These are phyloP conservation scores for Sugiyamaella novakii DNA, from an alignment of 1,139 yeast genomes.

Conservation along the genomic window DNA sequence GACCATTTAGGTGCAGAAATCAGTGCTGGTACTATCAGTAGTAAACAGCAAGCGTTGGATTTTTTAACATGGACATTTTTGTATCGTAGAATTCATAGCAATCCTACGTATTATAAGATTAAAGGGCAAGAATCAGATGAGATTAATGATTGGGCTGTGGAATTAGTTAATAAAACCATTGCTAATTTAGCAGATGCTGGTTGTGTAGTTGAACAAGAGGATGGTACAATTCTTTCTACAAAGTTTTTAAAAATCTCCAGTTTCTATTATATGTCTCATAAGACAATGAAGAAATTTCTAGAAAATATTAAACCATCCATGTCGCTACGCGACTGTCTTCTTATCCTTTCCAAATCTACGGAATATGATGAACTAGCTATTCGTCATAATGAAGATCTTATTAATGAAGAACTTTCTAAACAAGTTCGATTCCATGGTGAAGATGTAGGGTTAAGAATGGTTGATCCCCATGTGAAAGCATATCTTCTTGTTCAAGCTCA, in stretches of 20 bases:
- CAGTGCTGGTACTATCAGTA: conserved; percentile 78
- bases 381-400: conserved; percentile 91
- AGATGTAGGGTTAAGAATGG: conserved; percentile 60
- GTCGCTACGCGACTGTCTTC: conserved; percentile 68
- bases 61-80: conserved; percentile 94
- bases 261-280: conserved; percentile 90
- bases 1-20: conserved; percentile 97
- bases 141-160: conserved; percentile 57
- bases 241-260: conserved; percentile 85
- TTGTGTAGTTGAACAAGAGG: conserved; percentile 62
- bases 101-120: conserved; percentile 92
- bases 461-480: conserved; percentile 96
- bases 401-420: conserved; percentile 86
- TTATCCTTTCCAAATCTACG: conserved; percentile 72
- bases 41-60: conserved; percentile 87
- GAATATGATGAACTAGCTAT: conserved; percentile 94
- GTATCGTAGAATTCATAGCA: conserved; percentile 89
- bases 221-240: conserved; percentile 60
- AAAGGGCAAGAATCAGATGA: conserved; percentile 51
- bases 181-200: conserved; percentile 68
- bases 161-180: conserved; percentile 70
- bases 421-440: conserved; percentile 71
- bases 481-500: conserved; percentile 84
- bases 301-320: conserved; percentile 54
- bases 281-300: conserved; percentile 73